Conservation (phyloP, 2,329 filamentous ascomycete species). For the Pyrenochaeta sp. region DNA sequence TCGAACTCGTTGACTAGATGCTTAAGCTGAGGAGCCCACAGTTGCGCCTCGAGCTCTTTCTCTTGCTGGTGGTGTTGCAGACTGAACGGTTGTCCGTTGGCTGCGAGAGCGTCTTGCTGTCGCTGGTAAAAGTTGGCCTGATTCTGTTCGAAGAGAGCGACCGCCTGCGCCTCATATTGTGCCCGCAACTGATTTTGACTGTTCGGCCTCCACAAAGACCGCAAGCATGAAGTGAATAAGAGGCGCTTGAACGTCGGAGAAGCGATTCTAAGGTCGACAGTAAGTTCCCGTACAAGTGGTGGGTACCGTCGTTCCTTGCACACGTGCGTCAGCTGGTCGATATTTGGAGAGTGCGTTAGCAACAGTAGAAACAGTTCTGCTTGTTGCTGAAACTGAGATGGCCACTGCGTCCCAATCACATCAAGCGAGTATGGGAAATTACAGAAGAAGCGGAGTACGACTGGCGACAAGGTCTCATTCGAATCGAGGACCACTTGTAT, state of each 20-base stretch:
- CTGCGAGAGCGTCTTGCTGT: background rate
- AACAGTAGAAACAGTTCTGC: constrained; percentile 49
- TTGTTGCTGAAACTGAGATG: constrained; percentile 45
- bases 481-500: constrained; percentile 56
- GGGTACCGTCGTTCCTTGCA: constrained; percentile 54
- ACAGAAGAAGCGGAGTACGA: constrained; percentile 56
- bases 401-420: constrained; percentile 33
- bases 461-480: constrained; percentile 54
- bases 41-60: constrained; percentile 8
- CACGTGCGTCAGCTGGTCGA: constrained; percentile 9
- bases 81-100: background rate
- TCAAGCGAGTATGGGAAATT: constrained; percentile 56
- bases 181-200: background rate
- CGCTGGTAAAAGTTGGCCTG: constrained; percentile 14
- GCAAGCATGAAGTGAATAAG: constrained; percentile 61
- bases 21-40: constrained; percentile 11
- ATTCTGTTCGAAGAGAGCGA: constrained; percentile 13
- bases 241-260: constrained; percentile 64
- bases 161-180: constrained; percentile 14
- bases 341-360: constrained; percentile 47
- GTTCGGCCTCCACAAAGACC: constrained; percentile 49
- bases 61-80: background rate
- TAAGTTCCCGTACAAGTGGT: constrained; percentile 66
- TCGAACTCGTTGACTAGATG: constrained; percentile 7
- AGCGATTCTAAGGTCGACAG: constrained; percentile 55